Evolutionary conservation across 306 rosid genomes (phyloP), one percentile per base, ranked within the genome.

Genomic region (Dryas drummondii): DNA sequence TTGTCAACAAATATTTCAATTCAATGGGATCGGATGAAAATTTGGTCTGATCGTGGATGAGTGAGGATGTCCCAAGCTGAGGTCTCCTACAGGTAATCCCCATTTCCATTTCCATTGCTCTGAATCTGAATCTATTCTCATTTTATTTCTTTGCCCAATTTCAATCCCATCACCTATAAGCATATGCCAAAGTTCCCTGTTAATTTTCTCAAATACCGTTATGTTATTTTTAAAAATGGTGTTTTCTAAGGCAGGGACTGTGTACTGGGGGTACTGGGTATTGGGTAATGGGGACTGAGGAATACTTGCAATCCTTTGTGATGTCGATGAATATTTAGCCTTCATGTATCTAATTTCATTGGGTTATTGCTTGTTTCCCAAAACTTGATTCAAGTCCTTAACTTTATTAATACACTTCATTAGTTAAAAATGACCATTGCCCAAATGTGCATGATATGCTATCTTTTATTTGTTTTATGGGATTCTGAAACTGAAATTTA

Each of bases 11-110:
- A 5, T 27, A 27, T 27, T 57, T 72, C 66, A 56, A 63, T 63
- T 42, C 10, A 16, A 16, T 64, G 69, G 57, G 51, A 72, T 46
- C 68, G 46, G 26, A 68, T 11, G 44, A 26, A 9, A 26, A 27
- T 45, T 58, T 19, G 27, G 52, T 46, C 52, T 27, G 52, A 59
- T 59, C 57, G 9, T 57, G 66, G 54, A 61, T 72, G 76, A 72
- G 45, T 58, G 57, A 72, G 68, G 68, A 72, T 72, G 76, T 72
- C 76, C 76, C 76, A 72, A 47, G 56, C 76, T 58, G 48, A 72
- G 17, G 76, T 72, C 2, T 72, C 76, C 68, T 72, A 72, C 68
- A 27, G 76, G 76, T 72, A 47, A 72, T 55, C 17, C 40, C 65
- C 7, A 42, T 10, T 54, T 26, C 76, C n/a, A 42, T 6, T 44